phyloP scores from a whole-genome alignment of 31 red algal species.

The Porphyra umbilicalis region DNA sequence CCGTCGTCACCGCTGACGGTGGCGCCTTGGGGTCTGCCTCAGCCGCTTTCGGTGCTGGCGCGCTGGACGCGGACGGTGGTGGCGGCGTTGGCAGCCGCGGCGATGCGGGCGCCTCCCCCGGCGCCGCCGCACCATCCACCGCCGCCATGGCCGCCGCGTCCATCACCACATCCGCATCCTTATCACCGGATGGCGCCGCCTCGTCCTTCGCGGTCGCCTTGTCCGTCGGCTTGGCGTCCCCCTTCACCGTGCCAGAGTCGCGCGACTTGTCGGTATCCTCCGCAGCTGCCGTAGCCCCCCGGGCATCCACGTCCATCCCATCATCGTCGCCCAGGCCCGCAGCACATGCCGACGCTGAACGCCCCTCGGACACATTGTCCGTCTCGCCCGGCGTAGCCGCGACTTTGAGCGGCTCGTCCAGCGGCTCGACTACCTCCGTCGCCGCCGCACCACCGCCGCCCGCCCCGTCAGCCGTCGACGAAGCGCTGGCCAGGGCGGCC shows the following conservation, averaged over 20 bases:
- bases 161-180: background rate
- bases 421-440: background rate
- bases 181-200: background rate
- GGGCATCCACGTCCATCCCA: background rate
- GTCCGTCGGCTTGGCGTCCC: too few relatives aligned
- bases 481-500: background rate
- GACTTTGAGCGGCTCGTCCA: background rate
- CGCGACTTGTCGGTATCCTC: too few relatives aligned
- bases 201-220: background rate
- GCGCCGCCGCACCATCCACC: background rate
- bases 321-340: background rate
- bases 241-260: too few relatives aligned
- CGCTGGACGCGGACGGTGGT: too few relatives aligned
- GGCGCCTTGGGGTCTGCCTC: background rate
- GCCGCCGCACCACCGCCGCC: background rate
- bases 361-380: too few relatives aligned
- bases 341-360: background rate
- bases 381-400: background rate
- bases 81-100: background rate
- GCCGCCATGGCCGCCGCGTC: background rate
- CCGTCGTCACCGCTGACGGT: background rate
- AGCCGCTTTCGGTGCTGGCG: background rate
- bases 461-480: background rate
- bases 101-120: background rate
- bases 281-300: background rate